Conservation (phyloP, 2,329 filamentous ascomycete species). For the Talaromyces sp. region DNA sequence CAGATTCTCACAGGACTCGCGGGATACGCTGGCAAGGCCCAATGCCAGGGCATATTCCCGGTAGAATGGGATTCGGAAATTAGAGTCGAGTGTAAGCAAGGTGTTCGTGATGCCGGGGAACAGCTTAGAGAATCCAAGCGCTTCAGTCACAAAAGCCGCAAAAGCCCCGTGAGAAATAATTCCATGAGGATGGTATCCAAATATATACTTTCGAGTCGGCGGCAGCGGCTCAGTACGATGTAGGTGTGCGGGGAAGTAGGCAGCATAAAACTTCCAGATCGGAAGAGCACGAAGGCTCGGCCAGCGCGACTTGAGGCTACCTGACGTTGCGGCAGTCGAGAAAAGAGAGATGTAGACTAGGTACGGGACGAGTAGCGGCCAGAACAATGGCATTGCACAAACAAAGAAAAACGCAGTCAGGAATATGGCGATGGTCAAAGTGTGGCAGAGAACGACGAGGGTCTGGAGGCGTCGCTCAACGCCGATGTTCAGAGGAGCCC, state of each 20-base stretch:
- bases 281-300: conserved; percentile 66
- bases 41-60: conserved; percentile 88
- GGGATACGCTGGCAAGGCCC: conserved; percentile 82
- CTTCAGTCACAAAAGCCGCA: conserved; percentile 84
- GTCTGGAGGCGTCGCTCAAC: conserved; percentile 69
- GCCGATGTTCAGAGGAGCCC: conserved; percentile 73
- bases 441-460: conserved; percentile 69
- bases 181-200: conserved; percentile 94
- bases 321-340: conserved; percentile 70
- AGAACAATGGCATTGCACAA: conserved; percentile 84
- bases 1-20: conserved; percentile 85
- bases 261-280: conserved; percentile 83
- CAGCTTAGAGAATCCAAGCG: conserved; percentile 74
- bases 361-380: conserved; percentile 74
- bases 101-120: conserved; percentile 96
- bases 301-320: conserved; percentile 67
- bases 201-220: conserved; percentile 84
- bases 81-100: conserved; percentile 86
- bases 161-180: conserved; percentile 98
- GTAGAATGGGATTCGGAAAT: conserved; percentile 91
- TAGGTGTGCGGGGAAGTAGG: conserved; percentile 83
- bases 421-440: conserved; percentile 61
- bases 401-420: conserved; percentile 83
- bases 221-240: conserved; percentile 78
- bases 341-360: conserved; percentile 71